phyloP scores from a whole-genome alignment of 257 asterid genomes.

The Lycium ferocissimum region DNA sequence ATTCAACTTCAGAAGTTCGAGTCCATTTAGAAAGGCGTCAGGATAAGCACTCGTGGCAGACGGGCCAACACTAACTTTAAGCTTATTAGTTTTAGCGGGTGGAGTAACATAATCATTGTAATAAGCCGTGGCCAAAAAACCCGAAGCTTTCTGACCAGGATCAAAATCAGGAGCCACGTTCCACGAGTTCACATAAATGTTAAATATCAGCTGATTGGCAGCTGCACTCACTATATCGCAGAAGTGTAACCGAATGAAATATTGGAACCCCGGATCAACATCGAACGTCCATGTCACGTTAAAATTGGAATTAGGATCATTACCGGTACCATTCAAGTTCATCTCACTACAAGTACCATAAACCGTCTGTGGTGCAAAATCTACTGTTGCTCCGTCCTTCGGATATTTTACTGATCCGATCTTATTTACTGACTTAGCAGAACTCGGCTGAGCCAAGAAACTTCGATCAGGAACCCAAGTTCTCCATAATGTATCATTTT shows the following conservation, averaged over 20 bases:
- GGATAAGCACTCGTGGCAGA: constrained; percentile 50
- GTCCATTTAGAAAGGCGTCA: constrained; percentile 70
- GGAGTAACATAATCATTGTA: constrained; percentile 66
- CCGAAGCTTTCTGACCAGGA: constrained; percentile 36
- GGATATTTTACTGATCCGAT: constrained; percentile 62
- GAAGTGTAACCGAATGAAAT: constrained; percentile 71
- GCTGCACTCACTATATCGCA: constrained; percentile 73
- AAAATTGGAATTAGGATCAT: constrained; percentile 53
- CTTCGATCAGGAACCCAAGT: constrained; percentile 67
- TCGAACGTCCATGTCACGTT: constrained; percentile 73
- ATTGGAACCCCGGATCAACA: constrained; percentile 67
- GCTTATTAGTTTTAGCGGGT: constrained; percentile 33
- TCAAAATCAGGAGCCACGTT: constrained; percentile 59
- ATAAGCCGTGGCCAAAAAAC: constrained; percentile 59
- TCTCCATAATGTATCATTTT: constrained; percentile 72
- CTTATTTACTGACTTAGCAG: constrained; percentile 42
- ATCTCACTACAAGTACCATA: constrained; percentile 73
- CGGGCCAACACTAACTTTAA: constrained; percentile 75
- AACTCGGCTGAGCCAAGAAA: constrained; percentile 42
- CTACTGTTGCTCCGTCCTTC: constrained; percentile 53
- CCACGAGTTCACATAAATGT: constrained; percentile 55
- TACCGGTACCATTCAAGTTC: constrained; percentile 40
- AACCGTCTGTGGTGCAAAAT: constrained; percentile 74
- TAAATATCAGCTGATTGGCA: constrained; percentile 58
- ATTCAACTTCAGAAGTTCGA: constrained; percentile 75